Base-by-base conservation (phyloP, 441 rosid genomes). In the Mallotus repandus region DNA sequence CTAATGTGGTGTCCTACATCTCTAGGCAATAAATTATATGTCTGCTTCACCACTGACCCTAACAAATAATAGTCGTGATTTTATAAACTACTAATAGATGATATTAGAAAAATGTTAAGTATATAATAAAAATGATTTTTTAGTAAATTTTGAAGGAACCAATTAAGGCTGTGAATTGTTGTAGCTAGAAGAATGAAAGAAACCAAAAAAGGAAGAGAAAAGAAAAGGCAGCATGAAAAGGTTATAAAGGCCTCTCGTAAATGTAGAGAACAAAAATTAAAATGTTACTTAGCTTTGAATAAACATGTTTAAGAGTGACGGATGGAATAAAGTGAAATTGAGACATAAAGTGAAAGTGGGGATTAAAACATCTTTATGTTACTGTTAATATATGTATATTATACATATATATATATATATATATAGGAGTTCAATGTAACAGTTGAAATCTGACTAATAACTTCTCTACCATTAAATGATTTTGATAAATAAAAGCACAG, bases 291-390 rank as follows among this genome's bases (percentile, higher is more conserved):
- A 57, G 74, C 72, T 80, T 70, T 79, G 71, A 81, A 77, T 75
- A 75, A 83, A 74, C 81, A 77, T 66, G 75, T 81, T 76, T 83
- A 73, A 65, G 55, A 75, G 88, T 66, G 73, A 74, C 60, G 69
- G 74, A 80, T 69, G 83, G 86, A 81, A 80, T 83, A 84, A 83
- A 84, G 90, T 61, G 80, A 78, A 38, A 80, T 29, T 29, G 77
- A 35, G 79, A 75, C 76, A 62, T 38, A 38, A 38, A 38, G 41
- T 38, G 41, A 38, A 65, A 69, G 66, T 62, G 53, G 69, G 52
- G 57, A 62, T 68, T 77, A 43, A 72, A 11, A 50, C 75, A 71
- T 55, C 73, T 45, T 50, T 73, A 67, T 41, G 12, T 66, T 56
- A 66, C 66, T 58, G 48, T 22, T 50, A 38, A 38, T 38, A 38